Evolutionary conservation across 139 green algal species (phyloP).

Genomic region (Auxenochlorella protothecoides): DNA sequence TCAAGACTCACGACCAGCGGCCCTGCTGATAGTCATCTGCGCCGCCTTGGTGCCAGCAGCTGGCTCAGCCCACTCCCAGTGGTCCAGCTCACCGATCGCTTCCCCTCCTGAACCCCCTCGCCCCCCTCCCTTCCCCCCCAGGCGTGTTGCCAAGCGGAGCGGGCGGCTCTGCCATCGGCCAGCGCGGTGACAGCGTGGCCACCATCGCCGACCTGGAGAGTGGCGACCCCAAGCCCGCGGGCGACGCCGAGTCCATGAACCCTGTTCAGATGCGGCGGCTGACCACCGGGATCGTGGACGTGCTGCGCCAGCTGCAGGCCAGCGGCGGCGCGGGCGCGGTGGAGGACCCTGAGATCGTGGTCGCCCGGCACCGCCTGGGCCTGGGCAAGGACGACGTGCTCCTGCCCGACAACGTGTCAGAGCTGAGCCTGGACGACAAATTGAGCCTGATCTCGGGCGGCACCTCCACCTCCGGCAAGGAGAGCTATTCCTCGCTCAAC

Average conservation of each 20-base stretch:
- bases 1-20: too few species aligned
- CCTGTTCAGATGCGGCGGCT: constrained; percentile 19
- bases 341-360: background rate
- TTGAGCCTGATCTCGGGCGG: constrained; percentile 8
- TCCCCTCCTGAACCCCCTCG: background rate
- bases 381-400: background rate
- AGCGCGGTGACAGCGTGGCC: constrained; percentile 12
- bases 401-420: background rate
- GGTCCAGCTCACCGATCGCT: background rate
- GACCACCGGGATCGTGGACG: constrained; percentile 25
- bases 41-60: background rate
- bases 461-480: constrained; percentile 1
- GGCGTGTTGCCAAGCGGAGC: background rate
- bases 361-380: background rate
- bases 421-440: constrained; percentile 7
- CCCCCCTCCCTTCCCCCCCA: background rate
- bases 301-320: constrained; percentile 12
- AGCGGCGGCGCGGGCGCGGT: background rate
- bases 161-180: background rate
- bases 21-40: too few species aligned
- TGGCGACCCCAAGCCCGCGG: background rate
- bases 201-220: constrained; percentile 16
- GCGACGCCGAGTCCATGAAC: background rate
- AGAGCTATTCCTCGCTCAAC: background rate
- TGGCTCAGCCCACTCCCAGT: background rate